These are phyloP conservation scores for Coffea humblotiana DNA, from an alignment of 305 asterid genomes.

Conservation along the genomic window DNA sequence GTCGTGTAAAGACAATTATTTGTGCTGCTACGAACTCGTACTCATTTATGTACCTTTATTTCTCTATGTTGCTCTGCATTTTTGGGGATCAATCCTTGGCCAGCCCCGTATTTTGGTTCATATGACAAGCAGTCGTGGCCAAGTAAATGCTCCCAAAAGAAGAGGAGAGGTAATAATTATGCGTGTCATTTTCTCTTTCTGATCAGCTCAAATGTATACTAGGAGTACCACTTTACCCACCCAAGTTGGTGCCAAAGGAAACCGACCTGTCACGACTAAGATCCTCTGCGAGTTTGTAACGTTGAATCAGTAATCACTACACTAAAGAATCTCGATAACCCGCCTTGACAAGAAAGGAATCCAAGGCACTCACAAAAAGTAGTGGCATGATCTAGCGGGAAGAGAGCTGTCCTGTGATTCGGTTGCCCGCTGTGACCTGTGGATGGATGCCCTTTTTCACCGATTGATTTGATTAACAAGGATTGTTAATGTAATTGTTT, in stretches of 20 bases:
- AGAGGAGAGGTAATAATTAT: no score
- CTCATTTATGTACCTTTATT: neutral
- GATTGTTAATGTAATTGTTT: no score
- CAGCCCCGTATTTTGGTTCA: no score
- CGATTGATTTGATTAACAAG: neutral
- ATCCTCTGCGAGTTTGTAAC: neutral
- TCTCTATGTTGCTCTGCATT: neutral
- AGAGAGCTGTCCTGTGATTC: neutral
- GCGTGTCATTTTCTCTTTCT: no score
- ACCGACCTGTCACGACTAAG: neutral
- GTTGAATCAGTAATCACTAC: no score
- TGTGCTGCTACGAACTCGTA: no score
- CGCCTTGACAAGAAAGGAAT: neutral
- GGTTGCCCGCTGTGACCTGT: neutral
- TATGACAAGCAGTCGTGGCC: no score
- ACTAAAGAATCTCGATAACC: neutral
- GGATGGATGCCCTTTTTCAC: neutral
- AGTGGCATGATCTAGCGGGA: neutral
- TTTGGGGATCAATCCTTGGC: no score
- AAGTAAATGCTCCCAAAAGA: no score
- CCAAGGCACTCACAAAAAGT: neutral
- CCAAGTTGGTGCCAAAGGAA: neutral
- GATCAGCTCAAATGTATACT: neutral
- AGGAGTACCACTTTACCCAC: no score
- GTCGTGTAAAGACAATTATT: no score